Evolutionary conservation across 2,329 filamentous ascomycete genomes (phyloP).

Genomic region (Epichloe sylvatica): DNA sequence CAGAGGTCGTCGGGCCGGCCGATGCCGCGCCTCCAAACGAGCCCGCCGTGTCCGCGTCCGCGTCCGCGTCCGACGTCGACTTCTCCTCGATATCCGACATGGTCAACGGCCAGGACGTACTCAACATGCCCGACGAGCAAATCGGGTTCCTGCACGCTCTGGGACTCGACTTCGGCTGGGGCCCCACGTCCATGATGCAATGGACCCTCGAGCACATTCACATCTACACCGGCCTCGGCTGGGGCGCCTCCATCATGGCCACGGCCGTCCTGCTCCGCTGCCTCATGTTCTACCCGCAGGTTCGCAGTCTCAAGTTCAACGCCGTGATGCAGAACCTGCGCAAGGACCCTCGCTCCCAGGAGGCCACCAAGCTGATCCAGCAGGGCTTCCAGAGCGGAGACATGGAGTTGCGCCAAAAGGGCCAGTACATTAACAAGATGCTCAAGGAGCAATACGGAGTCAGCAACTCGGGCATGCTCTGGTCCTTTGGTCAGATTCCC

Average conservation of each 20-base stretch:
- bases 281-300: slow-evolving; percentile 48
- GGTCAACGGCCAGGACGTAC: slow-evolving; percentile 29
- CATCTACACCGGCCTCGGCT: slow-evolving; percentile 59
- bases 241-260: slow-evolving; percentile 63
- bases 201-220: slow-evolving; percentile 73
- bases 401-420: slow-evolving; percentile 22
- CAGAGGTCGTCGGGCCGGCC: slow-evolving; percentile 5
- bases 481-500: slow-evolving; percentile 37
- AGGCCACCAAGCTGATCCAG: slow-evolving; percentile 36
- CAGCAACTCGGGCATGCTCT: slow-evolving; percentile 20
- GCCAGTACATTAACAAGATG: slow-evolving; percentile 22
- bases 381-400: slow-evolving; percentile 29
- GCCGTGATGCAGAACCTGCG: slow-evolving; percentile 47
- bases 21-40: slow-evolving; percentile 10
- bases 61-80: slow-evolving; percentile 19
- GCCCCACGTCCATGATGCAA: slow-evolving; percentile 60
- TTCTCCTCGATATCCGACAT: slow-evolving; percentile 21
- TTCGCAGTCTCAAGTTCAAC: slow-evolving; percentile 20
- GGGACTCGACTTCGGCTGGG: slow-evolving; percentile 79
- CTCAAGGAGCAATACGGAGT: slow-evolving; percentile 24
- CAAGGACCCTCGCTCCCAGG: slow-evolving; percentile 37
- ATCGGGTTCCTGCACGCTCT: slow-evolving; percentile 73
- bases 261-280: slow-evolving; percentile 52
- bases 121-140: slow-evolving; percentile 56
- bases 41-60: slow-evolving; percentile 11